phyloP scores from a whole-genome alignment of 129 eudicot genomes.

The Chrysanthemum lavandulifolium region DNA sequence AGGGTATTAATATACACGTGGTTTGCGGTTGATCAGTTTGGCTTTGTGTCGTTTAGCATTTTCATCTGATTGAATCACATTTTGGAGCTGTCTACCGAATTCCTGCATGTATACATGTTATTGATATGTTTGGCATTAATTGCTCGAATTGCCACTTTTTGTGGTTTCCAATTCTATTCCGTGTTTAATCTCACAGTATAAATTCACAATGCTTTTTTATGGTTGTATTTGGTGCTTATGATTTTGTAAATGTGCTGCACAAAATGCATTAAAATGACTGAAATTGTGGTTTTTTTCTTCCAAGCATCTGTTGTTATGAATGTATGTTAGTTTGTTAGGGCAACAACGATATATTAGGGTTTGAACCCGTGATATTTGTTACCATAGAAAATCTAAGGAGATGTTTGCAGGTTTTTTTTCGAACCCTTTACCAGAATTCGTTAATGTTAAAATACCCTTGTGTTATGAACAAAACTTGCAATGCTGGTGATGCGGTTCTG shows the following conservation, averaged over 20 bases:
- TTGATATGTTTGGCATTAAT: too few relatives aligned
- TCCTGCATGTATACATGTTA: too few relatives aligned
- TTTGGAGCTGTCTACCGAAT: too few relatives aligned
- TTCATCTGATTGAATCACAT: neutral
- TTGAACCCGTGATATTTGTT: conserved; percentile 8
- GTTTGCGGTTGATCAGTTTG: neutral
- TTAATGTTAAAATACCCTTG: conserved; percentile 1
- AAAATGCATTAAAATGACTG: too few relatives aligned
- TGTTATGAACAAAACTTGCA: neutral
- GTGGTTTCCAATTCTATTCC: too few relatives aligned
- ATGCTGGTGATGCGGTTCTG: neutral
- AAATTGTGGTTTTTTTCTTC: too few relatives aligned
- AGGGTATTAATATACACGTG: neutral
- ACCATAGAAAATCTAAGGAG: neutral
- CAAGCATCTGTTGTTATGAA: too few relatives aligned
- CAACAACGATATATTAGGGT: neutral
- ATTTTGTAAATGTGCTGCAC: too few relatives aligned
- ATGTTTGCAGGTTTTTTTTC: conserved; percentile 7
- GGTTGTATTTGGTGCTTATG: too few relatives aligned
- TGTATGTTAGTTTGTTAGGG: conserved; percentile 7
- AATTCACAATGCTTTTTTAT: too few relatives aligned
- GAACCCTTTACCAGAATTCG: neutral
- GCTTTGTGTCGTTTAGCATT: neutral
- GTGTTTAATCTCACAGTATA: too few relatives aligned
- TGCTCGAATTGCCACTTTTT: too few relatives aligned